phyloP scores from a whole-genome alignment of 1,284 basidiomycete genomes.

The Trichosporon sp. region DNA sequence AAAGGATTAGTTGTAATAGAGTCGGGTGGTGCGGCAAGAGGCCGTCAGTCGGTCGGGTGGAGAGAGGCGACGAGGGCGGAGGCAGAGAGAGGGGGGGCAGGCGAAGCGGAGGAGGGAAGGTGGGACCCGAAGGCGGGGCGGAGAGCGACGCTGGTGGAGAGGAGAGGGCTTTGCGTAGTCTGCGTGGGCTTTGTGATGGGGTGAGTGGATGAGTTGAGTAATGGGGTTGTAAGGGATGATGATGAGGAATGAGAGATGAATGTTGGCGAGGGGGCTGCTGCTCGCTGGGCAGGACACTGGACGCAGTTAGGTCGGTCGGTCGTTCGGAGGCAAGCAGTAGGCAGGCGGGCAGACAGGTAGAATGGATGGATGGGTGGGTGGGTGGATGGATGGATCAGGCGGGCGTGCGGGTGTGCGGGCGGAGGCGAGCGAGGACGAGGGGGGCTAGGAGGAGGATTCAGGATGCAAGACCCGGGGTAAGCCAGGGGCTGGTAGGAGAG shows the following conservation, averaged over 20 bases:
- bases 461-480: background rate
- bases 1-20: background rate
- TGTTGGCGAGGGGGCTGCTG: background rate
- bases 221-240: constrained; percentile 1
- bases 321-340: background rate
- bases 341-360: background rate
- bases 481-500: too few relatives aligned
- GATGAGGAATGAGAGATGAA: background rate
- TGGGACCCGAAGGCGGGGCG: background rate
- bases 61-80: background rate
- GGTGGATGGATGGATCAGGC: background rate
- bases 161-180: background rate
- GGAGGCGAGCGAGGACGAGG: background rate
- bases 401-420: background rate
- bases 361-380: background rate
- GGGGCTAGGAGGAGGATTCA: background rate
- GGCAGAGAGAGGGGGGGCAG: too few relatives aligned
- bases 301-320: background rate
- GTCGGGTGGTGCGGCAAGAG: background rate
- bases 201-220: constrained; percentile 2
- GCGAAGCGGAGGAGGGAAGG: background rate
- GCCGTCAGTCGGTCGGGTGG: background rate
- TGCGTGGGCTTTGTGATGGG: background rate
- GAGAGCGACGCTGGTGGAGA: background rate
- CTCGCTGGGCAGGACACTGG: background rate